phyloP scores from a whole-genome alignment of 163 green algal genomes.

The Chlamydomonas reinhardtii region DNA sequence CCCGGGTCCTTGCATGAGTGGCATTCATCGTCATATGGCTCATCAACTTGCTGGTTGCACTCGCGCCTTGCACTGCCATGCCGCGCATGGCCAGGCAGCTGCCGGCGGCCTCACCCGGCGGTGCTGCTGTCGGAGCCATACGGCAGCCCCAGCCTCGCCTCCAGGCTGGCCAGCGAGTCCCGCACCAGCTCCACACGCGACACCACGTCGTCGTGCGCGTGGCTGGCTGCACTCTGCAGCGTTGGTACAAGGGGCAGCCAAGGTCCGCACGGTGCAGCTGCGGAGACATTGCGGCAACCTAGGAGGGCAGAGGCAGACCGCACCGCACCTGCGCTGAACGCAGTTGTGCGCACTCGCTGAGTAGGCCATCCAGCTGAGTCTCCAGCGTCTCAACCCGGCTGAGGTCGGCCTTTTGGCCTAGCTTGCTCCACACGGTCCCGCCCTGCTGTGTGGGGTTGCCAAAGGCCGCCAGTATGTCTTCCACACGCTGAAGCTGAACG shows the following conservation, averaged over 20 bases:
- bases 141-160: constrained; percentile 38
- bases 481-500: constrained; percentile 58
- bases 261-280: not conserved
- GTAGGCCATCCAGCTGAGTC: constrained; percentile 49
- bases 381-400: constrained; percentile 58
- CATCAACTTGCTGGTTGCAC: not conserved
- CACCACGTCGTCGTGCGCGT: constrained; percentile 33
- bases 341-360: constrained; percentile 34
- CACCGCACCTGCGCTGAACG: constrained; percentile 38
- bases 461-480: constrained; percentile 57
- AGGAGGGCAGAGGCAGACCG: too few relatives aligned
- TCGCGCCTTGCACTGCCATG: not conserved
- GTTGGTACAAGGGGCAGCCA: not conserved
- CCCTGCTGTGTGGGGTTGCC: constrained; percentile 57
- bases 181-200: constrained; percentile 45
- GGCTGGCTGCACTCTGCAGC: constrained; percentile 3
- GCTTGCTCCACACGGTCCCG: constrained; percentile 62
- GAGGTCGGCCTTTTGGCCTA: constrained; percentile 55
- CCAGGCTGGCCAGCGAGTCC: constrained; percentile 42
- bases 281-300: too few relatives aligned
- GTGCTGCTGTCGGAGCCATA: constrained; percentile 5
- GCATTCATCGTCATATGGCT: too few relatives aligned
- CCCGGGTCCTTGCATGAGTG: too few relatives aligned
- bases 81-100: too few relatives aligned
- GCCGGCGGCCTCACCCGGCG: not conserved